Conservation (phyloP, 805 yeast species). For the Pichia ethanolica region DNA sequence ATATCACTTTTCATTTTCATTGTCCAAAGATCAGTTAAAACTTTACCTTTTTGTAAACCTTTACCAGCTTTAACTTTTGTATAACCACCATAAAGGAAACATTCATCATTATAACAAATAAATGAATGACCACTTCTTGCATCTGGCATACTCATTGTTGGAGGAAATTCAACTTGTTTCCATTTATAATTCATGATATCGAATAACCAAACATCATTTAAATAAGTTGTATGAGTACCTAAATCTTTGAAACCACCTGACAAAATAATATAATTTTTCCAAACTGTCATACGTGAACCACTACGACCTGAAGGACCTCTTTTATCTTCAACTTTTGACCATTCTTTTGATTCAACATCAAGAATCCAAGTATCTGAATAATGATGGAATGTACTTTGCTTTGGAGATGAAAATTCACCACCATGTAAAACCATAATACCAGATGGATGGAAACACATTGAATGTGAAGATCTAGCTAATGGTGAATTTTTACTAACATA, state of each 20-base stretch:
- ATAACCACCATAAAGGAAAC: slow-evolving; percentile 86
- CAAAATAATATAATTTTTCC: slow-evolving; percentile 84
- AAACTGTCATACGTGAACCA: slow-evolving; percentile 82
- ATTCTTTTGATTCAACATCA: slow-evolving; percentile 77
- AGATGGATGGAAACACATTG: slow-evolving; percentile 87
- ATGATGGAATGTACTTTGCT: slow-evolving; percentile 91
- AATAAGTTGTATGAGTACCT: slow-evolving; percentile 74
- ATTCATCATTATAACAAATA: slow-evolving; percentile 63
- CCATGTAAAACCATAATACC: slow-evolving; percentile 86
- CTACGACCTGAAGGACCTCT: slow-evolving; percentile 76
- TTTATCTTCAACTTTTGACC: slow-evolving; percentile 79
- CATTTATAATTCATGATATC: slow-evolving; percentile 86
- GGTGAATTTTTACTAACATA: slow-evolving; percentile 81
- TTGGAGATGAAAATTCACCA: slow-evolving; percentile 95
- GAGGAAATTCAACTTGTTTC: slow-evolving; percentile 83
- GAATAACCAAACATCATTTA: slow-evolving; percentile 86
- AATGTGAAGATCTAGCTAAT: slow-evolving; percentile 86
- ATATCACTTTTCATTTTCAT: slow-evolving; percentile 82
- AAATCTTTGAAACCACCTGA: slow-evolving; percentile 93
- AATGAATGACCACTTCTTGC: slow-evolving; percentile 91
- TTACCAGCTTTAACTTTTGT: slow-evolving; percentile 85
- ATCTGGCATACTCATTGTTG: slow-evolving; percentile 75
- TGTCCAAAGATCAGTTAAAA: slow-evolving; percentile 78
- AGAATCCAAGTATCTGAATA: slow-evolving; percentile 94
- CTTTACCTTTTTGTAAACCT: slow-evolving; percentile 87